Evolutionary conservation across 441 rosid species (phyloP), one percentile per base, ranked within the genome.

Genomic region (Dalechampia spathulata): DNA sequence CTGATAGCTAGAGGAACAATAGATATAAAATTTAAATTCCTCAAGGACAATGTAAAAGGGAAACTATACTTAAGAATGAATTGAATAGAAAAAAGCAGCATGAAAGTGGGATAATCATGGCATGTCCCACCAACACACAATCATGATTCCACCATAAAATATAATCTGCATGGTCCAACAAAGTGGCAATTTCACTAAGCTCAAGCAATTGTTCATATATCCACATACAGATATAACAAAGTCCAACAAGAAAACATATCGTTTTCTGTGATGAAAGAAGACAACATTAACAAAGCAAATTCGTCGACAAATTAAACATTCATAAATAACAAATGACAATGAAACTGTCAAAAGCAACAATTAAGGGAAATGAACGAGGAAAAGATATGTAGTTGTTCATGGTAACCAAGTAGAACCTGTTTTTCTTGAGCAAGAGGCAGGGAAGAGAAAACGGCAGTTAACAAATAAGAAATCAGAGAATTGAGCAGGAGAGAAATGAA

Each of bases 1-100:
- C 63, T 64, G 61, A 38, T 41, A 40, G 32, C 22, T 14, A 37
- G 20, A 48, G 53, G 36, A 56, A 23, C 60, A 53, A 46, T 23
- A 25, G 44, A 53, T 55, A 41, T 46, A 40, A 41, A n/a, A 3
- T 23, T 39, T 38, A 15, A 34, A 17, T 27, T 20, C 46, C 19
- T 21, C 19, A 49, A 52, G n/a, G 13, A 25, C n/a, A 52, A 30
- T 47, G 42, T 2, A 15, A 39, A 51, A 6, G 56, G 41, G 56
- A 2, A 23, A 26, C 1, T 26, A 30, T 30, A 4, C 4, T 30
- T 4, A 16, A 15, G 11, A 48, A 16, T 19, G 42, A 19, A n/a
- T n/a, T n/a, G n/a, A n/a, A n/a, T n/a, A n/a, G n/a, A n/a, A n/a
- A n/a, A n/a, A n/a, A n/a, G n/a, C n/a, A n/a, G n/a, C n/a, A n/a